Conservation (phyloP, 2,329 filamentous ascomycete species). For the Penicillium sp. region DNA sequence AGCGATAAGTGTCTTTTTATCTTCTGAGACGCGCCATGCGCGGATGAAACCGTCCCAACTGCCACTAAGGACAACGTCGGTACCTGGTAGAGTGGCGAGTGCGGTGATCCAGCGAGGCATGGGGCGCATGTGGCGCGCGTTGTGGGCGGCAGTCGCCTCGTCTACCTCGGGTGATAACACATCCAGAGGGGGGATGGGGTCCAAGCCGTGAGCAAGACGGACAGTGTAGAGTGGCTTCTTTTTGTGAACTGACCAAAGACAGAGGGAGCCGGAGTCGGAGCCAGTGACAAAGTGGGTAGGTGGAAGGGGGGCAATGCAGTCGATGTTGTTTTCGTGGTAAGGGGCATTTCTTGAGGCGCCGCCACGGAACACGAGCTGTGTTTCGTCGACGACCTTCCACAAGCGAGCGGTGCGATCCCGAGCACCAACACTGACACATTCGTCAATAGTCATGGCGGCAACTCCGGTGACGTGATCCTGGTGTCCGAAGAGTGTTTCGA, state of each 20-base stretch:
- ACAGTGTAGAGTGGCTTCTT: slow-evolving; percentile 86
- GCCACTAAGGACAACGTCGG: slow-evolving; percentile 78
- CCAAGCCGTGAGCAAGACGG: slow-evolving; percentile 73
- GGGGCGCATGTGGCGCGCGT: slow-evolving; percentile 44
- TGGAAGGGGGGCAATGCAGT: slow-evolving; percentile 84
- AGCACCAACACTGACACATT: slow-evolving; percentile 81
- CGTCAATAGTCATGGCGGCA: slow-evolving; percentile 71
- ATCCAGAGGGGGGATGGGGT: slow-evolving; percentile 58
- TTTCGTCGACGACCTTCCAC: slow-evolving; percentile 95
- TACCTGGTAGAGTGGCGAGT: slow-evolving; percentile 74
- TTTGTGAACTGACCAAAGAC: slow-evolving; percentile 80
- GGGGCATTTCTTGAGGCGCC: slow-evolving; percentile 47
- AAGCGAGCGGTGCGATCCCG: slow-evolving; percentile 82
- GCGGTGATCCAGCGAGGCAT: slow-evolving; percentile 84
- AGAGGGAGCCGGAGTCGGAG: slow-evolving; percentile 78
- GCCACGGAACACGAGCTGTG: slow-evolving; percentile 87
- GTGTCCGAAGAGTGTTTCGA: slow-evolving; percentile 93
- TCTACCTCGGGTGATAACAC: slow-evolving; percentile 67
- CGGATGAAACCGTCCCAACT: slow-evolving; percentile 89
- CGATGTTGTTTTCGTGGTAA: slow-evolving; percentile 72
- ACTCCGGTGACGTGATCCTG: slow-evolving; percentile 83
- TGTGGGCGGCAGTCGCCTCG: slow-evolving; percentile 43
- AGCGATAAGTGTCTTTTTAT: slow-evolving; percentile 68
- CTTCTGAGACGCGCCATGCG: slow-evolving; percentile 73
- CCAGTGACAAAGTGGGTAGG: slow-evolving; percentile 86